Percentiles rank a stretch among this genome's conserved stretches.
phyloP scores from a whole-genome alignment of 768 basidiomycete genomes.

The Calocera viscosa region DNA sequence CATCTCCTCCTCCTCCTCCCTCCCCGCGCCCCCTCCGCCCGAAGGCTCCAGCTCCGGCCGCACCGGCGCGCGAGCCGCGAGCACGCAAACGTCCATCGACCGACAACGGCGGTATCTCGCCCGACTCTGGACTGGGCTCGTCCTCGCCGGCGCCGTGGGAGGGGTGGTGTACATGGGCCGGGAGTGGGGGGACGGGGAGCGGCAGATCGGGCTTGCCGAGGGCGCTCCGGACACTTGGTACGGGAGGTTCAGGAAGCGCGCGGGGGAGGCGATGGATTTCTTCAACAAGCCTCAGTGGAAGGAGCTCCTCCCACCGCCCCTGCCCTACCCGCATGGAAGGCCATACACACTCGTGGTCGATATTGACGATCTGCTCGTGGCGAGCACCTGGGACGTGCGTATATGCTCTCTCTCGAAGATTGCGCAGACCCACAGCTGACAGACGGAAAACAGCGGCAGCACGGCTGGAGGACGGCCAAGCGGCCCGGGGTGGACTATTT shows the following conservation, averaged over 20 bases:
- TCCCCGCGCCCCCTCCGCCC: not conserved
- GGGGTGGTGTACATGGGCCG: constrained; percentile 57
- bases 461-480: constrained; percentile 96
- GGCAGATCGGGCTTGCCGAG: constrained; percentile 49
- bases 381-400: constrained; percentile 92
- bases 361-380: constrained; percentile 81
- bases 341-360: constrained; percentile 88
- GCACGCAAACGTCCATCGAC: constrained; percentile 4
- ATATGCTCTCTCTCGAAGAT: not conserved
- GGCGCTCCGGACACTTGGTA: constrained; percentile 49
- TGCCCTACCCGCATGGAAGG: constrained; percentile 69
- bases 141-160: constrained; percentile 45
- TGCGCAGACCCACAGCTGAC: no score
- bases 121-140: constrained; percentile 19
- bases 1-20: not conserved
- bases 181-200: constrained; percentile 65
- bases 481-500: constrained; percentile 98
- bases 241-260: constrained; percentile 51
- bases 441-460: constrained; percentile 49
- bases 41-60: not conserved
- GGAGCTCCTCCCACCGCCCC: constrained; percentile 77
- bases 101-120: not conserved
- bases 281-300: constrained; percentile 91
- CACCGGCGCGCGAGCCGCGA: not conserved
- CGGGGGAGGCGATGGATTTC: constrained; percentile 55